Base-by-base conservation (phyloP, 345 rosid genomes). In the Cardamine chenopodiifolia region DNA sequence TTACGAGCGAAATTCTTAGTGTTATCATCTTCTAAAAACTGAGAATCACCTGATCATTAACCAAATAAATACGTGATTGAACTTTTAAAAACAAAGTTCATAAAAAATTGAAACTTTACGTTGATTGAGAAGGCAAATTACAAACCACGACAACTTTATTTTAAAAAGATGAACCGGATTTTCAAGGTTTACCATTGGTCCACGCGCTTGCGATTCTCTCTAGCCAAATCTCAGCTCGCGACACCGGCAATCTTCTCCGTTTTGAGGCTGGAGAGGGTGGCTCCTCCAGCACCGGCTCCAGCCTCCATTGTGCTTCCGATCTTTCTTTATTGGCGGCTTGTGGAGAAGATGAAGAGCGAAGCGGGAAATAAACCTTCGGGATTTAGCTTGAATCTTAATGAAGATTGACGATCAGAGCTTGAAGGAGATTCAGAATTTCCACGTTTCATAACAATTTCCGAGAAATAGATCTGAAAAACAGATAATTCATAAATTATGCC, bases 331-430 rank as follows among this genome's bases (percentile, higher is more conserved):
- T n/a, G n/a, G n/a, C n/a, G n/a, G n/a, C n/a, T n/a, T n/a, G n/a
- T n/a, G n/a, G 1, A 29, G 37, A 34, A 34, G 37, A 34, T 34
- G 37, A 34, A 34, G 8, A 34, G 2, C 39, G 39, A 34, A 34
- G 22, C 39, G 13, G 61, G 61, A 29, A 56, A 20, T n/a, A 35
- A 60, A 61, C 32, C 66, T 39, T 22, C 66, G 10, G 66, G 49
- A 14, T 20, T 61, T 37, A 13, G 19, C 39, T 37, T 61, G 31
- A 22, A 6, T 61, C 66, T 61, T 39, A 49, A 61, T 20, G 49
- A 61, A 5, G 32, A 23, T 20, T 19, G 49, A 37, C 3, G 47
- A 3, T 39, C 66, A 61, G 31, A 60, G 12, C 19, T 37, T 32
- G 64, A 35, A 19, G 47, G 64, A 32, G 45, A 59, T 19, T 59